phyloP scores from a whole-genome alignment of 176 grass and related monocot species.

The Juncus inflexus region DNA sequence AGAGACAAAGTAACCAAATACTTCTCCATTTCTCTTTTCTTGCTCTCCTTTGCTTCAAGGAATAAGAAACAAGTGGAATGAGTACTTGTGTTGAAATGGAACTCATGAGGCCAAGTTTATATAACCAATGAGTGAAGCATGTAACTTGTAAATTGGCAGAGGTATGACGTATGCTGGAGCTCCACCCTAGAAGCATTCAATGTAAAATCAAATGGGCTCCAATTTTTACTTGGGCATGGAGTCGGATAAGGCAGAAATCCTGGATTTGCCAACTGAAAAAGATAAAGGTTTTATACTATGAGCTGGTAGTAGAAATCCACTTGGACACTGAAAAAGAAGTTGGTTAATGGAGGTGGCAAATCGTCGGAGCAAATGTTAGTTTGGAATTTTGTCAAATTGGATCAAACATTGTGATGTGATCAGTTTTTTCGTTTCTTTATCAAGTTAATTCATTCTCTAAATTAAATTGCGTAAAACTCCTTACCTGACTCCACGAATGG shows the following conservation, averaged over 20 bases:
- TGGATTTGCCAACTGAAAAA: no score
- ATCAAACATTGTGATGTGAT: no score
- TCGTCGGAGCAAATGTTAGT: no score
- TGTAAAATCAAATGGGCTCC: not conserved
- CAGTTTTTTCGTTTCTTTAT: no score
- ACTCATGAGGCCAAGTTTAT: not conserved
- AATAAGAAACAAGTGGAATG: not conserved
- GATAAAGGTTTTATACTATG: no score
- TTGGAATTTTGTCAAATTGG: no score
- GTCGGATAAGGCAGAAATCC: conserved; percentile 11
- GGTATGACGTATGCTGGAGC: not conserved
- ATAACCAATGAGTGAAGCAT: not conserved
- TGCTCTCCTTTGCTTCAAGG: not conserved
- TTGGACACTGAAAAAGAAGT: no score
- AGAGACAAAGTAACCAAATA: not conserved
- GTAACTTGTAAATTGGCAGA: not conserved
- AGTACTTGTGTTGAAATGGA: not conserved
- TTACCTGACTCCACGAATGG: no score
- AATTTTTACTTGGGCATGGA: conserved; percentile 8
- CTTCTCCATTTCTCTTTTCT: not conserved
- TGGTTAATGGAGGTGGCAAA: no score
- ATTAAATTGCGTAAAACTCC: no score
- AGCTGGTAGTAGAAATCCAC: no score
- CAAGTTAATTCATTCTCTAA: no score
- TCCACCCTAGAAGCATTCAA: conserved; percentile 16